phyloP scores from a whole-genome alignment of 75 land plant species.

The Cupressus sempervirens region DNA sequence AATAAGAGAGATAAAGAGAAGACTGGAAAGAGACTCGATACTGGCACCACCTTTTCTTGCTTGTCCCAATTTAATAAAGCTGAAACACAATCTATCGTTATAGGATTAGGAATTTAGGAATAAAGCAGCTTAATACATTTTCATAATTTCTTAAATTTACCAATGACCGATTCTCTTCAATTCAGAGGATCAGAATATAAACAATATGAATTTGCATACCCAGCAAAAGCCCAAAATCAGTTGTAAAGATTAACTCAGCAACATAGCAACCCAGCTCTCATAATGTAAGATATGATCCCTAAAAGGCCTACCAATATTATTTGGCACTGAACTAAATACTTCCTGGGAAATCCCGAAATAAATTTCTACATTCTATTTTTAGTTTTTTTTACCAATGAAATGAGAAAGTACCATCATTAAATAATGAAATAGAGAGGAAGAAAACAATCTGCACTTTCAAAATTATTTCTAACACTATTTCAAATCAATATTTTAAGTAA shows the following conservation, averaged over 20 bases:
- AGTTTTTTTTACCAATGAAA: too few relatives aligned
- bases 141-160: neutral
- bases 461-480: neutral
- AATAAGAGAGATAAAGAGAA: neutral
- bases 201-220: neutral
- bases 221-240: slow-evolving; percentile 3
- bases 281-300: neutral
- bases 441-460: neutral
- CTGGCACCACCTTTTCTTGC: neutral
- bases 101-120: neutral
- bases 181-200: neutral
- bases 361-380: too few relatives aligned
- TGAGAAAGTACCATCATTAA: neutral
- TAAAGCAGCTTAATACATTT: neutral
- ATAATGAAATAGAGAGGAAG: neutral
- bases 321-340: neutral
- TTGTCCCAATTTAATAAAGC: neutral
- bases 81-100: neutral
- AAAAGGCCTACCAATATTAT: neutral
- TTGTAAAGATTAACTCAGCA: neutral
- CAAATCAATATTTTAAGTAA: neutral
- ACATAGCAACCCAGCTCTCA: neutral
- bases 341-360: neutral
- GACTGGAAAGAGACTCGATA: neutral
- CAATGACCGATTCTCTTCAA: neutral